Evolutionary conservation across 352 stramenopile species (phyloP).

Genomic region (Peronospora belbahrii): DNA sequence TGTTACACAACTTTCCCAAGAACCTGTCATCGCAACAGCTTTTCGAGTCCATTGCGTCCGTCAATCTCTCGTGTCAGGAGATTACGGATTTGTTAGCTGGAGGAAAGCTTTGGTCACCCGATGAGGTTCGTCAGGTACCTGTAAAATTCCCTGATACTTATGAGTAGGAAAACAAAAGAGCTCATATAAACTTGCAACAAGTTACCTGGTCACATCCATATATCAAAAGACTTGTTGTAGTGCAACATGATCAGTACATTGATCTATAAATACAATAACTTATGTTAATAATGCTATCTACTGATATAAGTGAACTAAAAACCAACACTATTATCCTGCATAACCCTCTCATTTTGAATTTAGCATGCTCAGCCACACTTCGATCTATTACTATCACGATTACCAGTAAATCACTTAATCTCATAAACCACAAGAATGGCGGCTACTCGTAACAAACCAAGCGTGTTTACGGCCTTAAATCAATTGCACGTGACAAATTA

Average conservation of each 20-base stretch:
- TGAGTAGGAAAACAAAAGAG: constrained; percentile 24
- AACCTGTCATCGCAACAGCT: constrained; percentile 49
- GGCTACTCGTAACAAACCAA: constrained; percentile 47
- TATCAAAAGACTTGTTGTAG: too few relatives aligned
- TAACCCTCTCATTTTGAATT: neutral
- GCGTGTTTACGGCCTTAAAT: constrained; percentile 64
- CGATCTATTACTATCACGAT: constrained; percentile 5
- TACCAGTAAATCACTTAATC: neutral
- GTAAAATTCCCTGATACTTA: constrained; percentile 77
- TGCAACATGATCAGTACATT: too few relatives aligned
- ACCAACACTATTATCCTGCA: too few relatives aligned
- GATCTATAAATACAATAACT: too few relatives aligned
- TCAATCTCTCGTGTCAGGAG: constrained; percentile 61
- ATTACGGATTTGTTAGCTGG: constrained; percentile 62
- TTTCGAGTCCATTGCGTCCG: constrained; percentile 54
- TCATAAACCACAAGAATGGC: constrained; percentile 25
- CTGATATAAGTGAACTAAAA: neutral
- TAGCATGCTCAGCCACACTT: too few relatives aligned
- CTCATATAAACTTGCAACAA: constrained; percentile 15
- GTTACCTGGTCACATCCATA: too few relatives aligned
- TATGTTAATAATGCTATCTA: neutral
- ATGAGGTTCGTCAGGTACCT: constrained; percentile 44
- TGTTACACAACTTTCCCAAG: constrained; percentile 71
- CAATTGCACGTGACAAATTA: constrained; percentile 33
- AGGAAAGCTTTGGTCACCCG: constrained; percentile 69